Conservation (phyloP, 306 rosid genomes). For the Lathyrus oleraceus region DNA sequence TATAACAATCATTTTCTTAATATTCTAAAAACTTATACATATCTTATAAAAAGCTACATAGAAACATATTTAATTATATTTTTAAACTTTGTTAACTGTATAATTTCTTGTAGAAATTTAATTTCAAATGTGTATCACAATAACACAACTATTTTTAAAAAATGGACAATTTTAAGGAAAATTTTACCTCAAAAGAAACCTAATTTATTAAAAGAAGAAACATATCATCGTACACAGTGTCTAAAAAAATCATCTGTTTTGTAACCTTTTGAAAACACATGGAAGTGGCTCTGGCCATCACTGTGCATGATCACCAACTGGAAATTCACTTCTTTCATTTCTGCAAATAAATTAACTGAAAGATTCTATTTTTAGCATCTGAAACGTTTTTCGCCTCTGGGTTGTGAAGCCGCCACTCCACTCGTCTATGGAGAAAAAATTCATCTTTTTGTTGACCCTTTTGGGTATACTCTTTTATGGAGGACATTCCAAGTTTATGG, state of each 20-base stretch:
- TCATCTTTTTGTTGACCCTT: constrained; percentile 43
- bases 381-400: constrained; percentile 18
- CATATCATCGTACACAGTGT: not conserved
- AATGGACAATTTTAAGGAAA: not conserved
- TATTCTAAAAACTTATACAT: no score
- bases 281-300: constrained; percentile 12
- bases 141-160: no score
- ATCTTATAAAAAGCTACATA: no score
- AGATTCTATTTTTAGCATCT: not conserved
- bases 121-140: no score
- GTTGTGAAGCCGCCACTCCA: constrained; percentile 4
- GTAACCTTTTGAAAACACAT: constrained; percentile 16
- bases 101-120: no score
- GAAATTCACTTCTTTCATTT: constrained; percentile 11
- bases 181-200: not conserved
- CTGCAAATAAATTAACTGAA: not conserved
- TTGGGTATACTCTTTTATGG: constrained; percentile 36
- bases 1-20: no score
- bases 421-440: constrained; percentile 40
- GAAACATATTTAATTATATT: no score
- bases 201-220: not conserved
- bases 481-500: constrained; percentile 41
- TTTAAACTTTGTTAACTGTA: no score
- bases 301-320: constrained; percentile 38
- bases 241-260: constrained; percentile 11